These are phyloP conservation scores for Closterium sp. DNA, from an alignment of 139 green algal species.

Conservation along the genomic window DNA sequence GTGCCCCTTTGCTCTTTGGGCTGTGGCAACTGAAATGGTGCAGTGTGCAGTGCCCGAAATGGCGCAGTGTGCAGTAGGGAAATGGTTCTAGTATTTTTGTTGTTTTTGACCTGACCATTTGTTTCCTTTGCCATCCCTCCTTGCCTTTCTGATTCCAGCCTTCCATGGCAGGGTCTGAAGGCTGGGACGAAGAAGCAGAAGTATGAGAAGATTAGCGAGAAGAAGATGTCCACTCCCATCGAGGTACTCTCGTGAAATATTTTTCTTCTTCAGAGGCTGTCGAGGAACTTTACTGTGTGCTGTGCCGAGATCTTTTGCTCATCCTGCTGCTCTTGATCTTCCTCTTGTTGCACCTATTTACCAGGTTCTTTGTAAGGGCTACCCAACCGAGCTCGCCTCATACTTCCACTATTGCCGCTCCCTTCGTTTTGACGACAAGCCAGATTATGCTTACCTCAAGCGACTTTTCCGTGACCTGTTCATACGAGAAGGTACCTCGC, in stretches of 20 bases:
- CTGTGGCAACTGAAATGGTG: too few relatives aligned
- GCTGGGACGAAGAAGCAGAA: constrained; percentile 99
- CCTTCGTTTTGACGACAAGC: constrained; percentile 99
- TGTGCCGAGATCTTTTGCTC: not conserved
- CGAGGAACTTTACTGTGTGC: not conserved
- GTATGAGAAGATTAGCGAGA: constrained; percentile 99
- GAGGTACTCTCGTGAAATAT: constrained; percentile 62
- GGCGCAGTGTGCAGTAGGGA: too few relatives aligned
- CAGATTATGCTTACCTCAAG: constrained; percentile 97
- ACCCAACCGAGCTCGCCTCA: constrained; percentile 92
- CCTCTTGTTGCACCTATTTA: not conserved
- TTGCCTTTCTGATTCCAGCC: constrained; percentile 35
- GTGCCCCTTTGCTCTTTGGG: too few relatives aligned
- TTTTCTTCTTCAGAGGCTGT: too few relatives aligned
- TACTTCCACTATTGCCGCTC: constrained; percentile 97
- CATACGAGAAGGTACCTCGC: constrained; percentile 72
- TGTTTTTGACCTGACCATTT: too few relatives aligned
- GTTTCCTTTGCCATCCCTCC: too few relatives aligned
- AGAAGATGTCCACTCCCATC: constrained; percentile 99
- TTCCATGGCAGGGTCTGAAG: constrained; percentile 98
- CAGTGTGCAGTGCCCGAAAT: too few relatives aligned
- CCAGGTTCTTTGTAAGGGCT: constrained; percentile 89
- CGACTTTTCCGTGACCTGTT: constrained; percentile 99
- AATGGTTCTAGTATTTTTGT: too few relatives aligned
- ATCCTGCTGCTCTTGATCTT: too few relatives aligned